Evolutionary conservation across 495 filamentous ascomycete species (phyloP).

Genomic region (Penicillium nucicola): DNA sequence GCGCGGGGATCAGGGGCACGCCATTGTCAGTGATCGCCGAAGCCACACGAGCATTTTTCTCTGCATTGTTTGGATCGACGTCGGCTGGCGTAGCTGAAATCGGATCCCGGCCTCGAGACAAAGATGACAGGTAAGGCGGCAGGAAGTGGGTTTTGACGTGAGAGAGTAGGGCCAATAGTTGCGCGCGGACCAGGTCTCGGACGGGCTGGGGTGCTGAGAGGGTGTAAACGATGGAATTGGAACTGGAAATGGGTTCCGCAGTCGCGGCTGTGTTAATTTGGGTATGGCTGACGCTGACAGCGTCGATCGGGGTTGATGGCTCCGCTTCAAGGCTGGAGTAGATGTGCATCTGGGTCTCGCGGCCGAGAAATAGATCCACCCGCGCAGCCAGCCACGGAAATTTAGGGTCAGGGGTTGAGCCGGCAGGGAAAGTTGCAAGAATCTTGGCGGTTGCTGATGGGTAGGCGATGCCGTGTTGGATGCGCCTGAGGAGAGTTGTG

Average conservation of each 20-base stretch:
- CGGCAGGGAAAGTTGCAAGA: constrained; percentile 36
- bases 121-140: constrained; percentile 25
- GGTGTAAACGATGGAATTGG: constrained; percentile 9
- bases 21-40: neutral
- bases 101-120: constrained; percentile 1
- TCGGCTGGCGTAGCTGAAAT: constrained; percentile 4
- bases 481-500: constrained; percentile 52
- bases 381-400: constrained; percentile 50
- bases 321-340: constrained; percentile 53
- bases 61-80: neutral
- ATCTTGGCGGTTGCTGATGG: constrained; percentile 38
- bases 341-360: constrained; percentile 60
- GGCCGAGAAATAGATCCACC: constrained; percentile 53
- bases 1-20: constrained; percentile 23
- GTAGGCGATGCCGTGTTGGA: constrained; percentile 50
- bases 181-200: constrained; percentile 18
- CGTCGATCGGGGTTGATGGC: constrained; percentile 20
- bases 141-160: constrained; percentile 23
- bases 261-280: neutral
- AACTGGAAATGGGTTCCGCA: neutral
- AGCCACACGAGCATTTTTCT: no score
- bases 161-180: constrained; percentile 28
- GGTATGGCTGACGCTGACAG: constrained; percentile 6
- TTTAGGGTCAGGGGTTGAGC: constrained; percentile 13
- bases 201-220: constrained; percentile 5